Evolutionary conservation across 164 flowering plant genomes (phyloP).

Genomic region (Amborella trichopoda): DNA sequence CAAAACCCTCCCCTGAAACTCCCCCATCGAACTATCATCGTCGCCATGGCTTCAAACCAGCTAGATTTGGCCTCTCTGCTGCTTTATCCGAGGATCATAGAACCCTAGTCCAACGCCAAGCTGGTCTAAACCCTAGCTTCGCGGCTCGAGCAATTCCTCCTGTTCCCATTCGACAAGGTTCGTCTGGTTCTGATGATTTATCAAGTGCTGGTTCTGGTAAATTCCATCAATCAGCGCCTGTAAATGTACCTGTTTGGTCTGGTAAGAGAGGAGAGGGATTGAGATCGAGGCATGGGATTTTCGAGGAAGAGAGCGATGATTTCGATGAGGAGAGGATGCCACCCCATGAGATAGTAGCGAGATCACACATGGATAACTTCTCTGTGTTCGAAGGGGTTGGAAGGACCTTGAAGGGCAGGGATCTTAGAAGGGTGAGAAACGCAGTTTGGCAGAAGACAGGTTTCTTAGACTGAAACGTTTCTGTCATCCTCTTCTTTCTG

Average conservation of each 20-base stretch:
- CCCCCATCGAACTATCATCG: slow-evolving; percentile 4
- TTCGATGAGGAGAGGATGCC: slow-evolving; percentile 33
- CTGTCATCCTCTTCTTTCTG: neutral
- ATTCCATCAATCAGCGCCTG: slow-evolving; percentile 35
- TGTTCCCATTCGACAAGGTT: slow-evolving; percentile 8
- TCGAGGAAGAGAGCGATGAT: slow-evolving; percentile 15
- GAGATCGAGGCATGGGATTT: slow-evolving; percentile 7
- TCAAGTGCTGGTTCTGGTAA: slow-evolving; percentile 3
- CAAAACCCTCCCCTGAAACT: slow-evolving; percentile 5
- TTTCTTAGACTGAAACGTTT: slow-evolving; percentile 25
- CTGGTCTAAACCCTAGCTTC: slow-evolving; percentile 21
- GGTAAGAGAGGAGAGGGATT: slow-evolving; percentile 7
- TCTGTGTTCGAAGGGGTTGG: slow-evolving; percentile 69
- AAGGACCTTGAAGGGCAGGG: slow-evolving; percentile 57
- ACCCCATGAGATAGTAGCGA: slow-evolving; percentile 47
- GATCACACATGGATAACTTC: slow-evolving; percentile 28
- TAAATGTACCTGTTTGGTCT: slow-evolving; percentile 35
- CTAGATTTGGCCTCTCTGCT: slow-evolving; percentile 34
- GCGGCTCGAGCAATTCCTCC: slow-evolving; percentile 24
- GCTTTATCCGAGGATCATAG: slow-evolving; percentile 23
- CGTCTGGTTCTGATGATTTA: slow-evolving; percentile 9
- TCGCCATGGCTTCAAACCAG: slow-evolving; percentile 12
- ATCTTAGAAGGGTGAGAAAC: slow-evolving; percentile 36
- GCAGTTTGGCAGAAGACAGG: slow-evolving; percentile 54
- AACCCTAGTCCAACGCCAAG: slow-evolving; percentile 19